These are phyloP conservation scores for Neodidymelliopsis sp. DNA, from an alignment of 2,329 filamentous ascomycete genomes.

Conservation along the genomic window DNA sequence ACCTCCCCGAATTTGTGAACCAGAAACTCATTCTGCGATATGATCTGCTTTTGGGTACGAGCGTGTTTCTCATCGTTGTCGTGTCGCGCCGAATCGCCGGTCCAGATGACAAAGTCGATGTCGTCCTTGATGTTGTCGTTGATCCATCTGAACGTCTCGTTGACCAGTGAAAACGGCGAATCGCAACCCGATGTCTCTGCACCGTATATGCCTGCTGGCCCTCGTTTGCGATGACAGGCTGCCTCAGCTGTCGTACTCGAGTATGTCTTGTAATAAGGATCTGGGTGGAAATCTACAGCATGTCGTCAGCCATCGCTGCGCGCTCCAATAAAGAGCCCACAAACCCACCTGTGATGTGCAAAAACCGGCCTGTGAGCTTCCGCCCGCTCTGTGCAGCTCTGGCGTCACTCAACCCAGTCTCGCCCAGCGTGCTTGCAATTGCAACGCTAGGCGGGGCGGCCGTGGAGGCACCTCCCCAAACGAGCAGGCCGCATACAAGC, in stretches of 20 bases:
- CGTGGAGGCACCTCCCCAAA: constrained; percentile 30
- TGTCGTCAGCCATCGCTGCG: constrained; percentile 11
- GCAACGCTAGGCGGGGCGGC: constrained; percentile 39
- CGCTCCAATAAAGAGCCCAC: constrained; percentile 4
- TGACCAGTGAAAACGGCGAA: constrained; percentile 77
- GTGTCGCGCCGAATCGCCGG: constrained; percentile 87
- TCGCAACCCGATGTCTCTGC: constrained; percentile 90
- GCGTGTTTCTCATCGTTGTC: constrained; percentile 85
- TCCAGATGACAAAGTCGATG: constrained; percentile 93
- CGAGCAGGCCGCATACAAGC: constrained; percentile 38
- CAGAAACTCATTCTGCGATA: constrained; percentile 77
- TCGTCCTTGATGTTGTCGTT: constrained; percentile 75
- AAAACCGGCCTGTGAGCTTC: constrained; percentile 69
- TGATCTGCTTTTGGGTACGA: constrained; percentile 77
- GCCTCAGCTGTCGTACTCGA: constrained; percentile 71
- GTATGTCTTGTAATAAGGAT: constrained; percentile 83
- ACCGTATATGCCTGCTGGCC: constrained; percentile 81
- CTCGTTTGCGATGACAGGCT: constrained; percentile 81
- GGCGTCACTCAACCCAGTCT: constrained; percentile 16
- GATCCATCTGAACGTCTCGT: constrained; percentile 92
- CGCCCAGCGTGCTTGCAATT: constrained; percentile 18
- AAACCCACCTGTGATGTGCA: constrained; percentile 83
- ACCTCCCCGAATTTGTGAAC: constrained; percentile 78
- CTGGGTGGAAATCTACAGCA: constrained; percentile 83
- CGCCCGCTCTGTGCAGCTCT: constrained; percentile 26